Percentiles rank a stretch among this genome's conserved stretches.
These are phyloP conservation scores for Picocystis sp. DNA, from an alignment of 163 green algal species.

Conservation along the genomic window DNA sequence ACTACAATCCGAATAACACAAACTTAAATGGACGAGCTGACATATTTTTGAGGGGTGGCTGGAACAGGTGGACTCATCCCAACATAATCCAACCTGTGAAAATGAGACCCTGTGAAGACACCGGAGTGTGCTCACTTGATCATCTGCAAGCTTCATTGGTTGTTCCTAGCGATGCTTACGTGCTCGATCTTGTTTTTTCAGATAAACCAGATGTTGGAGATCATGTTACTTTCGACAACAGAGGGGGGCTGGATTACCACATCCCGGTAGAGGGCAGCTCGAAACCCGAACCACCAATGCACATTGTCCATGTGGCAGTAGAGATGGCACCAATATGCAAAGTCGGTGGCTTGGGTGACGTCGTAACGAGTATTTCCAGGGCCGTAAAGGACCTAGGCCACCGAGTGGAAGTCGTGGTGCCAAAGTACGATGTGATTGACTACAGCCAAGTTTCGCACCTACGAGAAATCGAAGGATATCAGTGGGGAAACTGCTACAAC, in stretches of 20 bases:
- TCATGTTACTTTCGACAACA: conserved; percentile 73
- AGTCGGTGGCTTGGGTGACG: conserved; percentile 90
- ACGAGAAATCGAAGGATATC: conserved; percentile 46
- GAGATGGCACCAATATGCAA: conserved; percentile 98
- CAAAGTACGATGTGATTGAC: conserved; percentile 46
- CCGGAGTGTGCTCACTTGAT: conserved; percentile 1
- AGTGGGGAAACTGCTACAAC: conserved; percentile 58
- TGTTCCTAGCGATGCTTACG: conserved; percentile 68
- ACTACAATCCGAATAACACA: conserved; percentile 53
- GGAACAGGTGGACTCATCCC: conserved; percentile 61
- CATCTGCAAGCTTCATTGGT: conserved; percentile 25
- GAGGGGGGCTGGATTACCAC: conserved; percentile 84
- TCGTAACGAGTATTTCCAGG: conserved; percentile 79
- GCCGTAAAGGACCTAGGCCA: conserved; percentile 84
- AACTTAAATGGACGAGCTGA: conserved; percentile 9
- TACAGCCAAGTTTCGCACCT: conserved; percentile 48
- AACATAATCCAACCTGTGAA: conserved; percentile 22
- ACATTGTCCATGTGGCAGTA: conserved; percentile 83
- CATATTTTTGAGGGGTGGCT: conserved; percentile 36
- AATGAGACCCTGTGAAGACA: conserved; percentile 17
- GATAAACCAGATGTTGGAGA: conserved; percentile 37
- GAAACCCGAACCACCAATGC: conserved; percentile 35
- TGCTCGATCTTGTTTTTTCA: conserved; percentile 84
- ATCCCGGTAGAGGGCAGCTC: conserved; percentile 42
- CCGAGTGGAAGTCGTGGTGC: conserved; percentile 67